phyloP scores from a whole-genome alignment of 495 filamentous ascomycete species.

The Penicillium desertorum region DNA sequence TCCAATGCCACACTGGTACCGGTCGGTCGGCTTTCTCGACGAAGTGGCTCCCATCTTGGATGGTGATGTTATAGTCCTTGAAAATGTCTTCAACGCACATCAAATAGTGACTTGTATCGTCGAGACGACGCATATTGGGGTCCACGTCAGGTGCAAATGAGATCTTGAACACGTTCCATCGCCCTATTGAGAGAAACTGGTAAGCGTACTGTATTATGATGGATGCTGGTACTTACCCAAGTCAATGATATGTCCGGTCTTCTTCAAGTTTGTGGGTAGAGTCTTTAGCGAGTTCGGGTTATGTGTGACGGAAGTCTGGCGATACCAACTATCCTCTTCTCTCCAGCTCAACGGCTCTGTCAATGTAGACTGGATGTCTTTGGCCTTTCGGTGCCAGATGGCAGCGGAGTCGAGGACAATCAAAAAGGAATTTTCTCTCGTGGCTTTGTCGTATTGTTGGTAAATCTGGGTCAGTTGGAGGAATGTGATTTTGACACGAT shows the following conservation, averaged over 20 bases:
- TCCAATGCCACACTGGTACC: slow-evolving; percentile 53
- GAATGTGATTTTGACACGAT: slow-evolving; percentile 64
- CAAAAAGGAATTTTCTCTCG: slow-evolving; percentile 47
- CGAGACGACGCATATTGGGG: not conserved
- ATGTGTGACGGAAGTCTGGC: slow-evolving; percentile 69
- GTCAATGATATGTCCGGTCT: slow-evolving; percentile 62
- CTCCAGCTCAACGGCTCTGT: slow-evolving; percentile 55
- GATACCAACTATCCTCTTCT: slow-evolving; percentile 68
- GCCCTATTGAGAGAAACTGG: slow-evolving; percentile 22
- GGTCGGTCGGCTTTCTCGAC: slow-evolving; percentile 18
- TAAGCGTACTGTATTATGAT: not conserved
- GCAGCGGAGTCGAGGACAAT: slow-evolving; percentile 66
- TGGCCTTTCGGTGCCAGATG: slow-evolving; percentile 57
- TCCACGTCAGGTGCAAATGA: slow-evolving; percentile 22
- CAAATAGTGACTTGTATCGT: slow-evolving; percentile 39
- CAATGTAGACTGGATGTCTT: slow-evolving; percentile 39
- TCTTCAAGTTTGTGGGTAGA: slow-evolving; percentile 58
- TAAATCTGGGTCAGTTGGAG: slow-evolving; percentile 58
- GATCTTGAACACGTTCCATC: slow-evolving; percentile 46
- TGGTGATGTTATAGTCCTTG: slow-evolving; percentile 70
- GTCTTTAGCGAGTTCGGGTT: slow-evolving; percentile 31
- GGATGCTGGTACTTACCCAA: slow-evolving; percentile 56
- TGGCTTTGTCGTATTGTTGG: slow-evolving; percentile 34
- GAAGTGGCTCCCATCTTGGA: slow-evolving; percentile 32
- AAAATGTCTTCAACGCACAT: slow-evolving; percentile 53